These are phyloP conservation scores for Pythium sp. DNA, from an alignment of 352 stramenopile species.

Conservation along the genomic window DNA sequence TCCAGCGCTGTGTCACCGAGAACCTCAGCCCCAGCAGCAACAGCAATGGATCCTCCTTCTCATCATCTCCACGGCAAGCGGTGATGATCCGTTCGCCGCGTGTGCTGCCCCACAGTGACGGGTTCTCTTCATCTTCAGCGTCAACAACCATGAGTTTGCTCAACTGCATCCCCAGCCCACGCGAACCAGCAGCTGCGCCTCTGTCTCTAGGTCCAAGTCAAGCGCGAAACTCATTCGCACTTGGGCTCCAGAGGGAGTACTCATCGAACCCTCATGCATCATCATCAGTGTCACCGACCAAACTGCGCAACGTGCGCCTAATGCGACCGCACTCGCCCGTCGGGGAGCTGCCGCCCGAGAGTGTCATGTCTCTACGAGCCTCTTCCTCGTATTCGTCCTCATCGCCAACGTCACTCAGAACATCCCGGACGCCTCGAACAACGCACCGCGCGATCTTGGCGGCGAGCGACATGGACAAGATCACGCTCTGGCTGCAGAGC, in stretches of 20 bases:
- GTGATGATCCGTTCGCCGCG: conserved; percentile 10
- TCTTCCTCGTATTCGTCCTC: background rate
- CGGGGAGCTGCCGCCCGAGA: conserved; percentile 28
- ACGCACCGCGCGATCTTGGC: conserved; percentile 33
- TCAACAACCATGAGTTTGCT: background rate
- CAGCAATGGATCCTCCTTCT: background rate
- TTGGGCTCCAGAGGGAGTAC: background rate
- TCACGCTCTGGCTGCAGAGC: conserved; percentile 58
- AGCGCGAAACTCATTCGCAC: background rate
- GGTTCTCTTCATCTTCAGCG: background rate
- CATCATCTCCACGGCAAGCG: background rate
- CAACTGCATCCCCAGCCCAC: background rate
- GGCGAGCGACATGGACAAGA: conserved; percentile 51
- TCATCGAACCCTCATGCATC: background rate
- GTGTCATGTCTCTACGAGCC: background rate
- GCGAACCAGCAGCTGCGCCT: background rate
- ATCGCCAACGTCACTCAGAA: background rate
- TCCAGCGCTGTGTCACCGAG: conserved; percentile 15
- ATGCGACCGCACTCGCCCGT: conserved; percentile 33
- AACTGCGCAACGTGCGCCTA: background rate
- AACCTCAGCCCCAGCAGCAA: background rate
- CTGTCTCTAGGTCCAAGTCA: background rate
- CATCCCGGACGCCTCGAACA: conserved; percentile 12
- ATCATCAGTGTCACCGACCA: background rate
- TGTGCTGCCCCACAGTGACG: background rate